phyloP scores from a whole-genome alignment of 805 yeast genomes.

The Monosporozyma aerobia region DNA sequence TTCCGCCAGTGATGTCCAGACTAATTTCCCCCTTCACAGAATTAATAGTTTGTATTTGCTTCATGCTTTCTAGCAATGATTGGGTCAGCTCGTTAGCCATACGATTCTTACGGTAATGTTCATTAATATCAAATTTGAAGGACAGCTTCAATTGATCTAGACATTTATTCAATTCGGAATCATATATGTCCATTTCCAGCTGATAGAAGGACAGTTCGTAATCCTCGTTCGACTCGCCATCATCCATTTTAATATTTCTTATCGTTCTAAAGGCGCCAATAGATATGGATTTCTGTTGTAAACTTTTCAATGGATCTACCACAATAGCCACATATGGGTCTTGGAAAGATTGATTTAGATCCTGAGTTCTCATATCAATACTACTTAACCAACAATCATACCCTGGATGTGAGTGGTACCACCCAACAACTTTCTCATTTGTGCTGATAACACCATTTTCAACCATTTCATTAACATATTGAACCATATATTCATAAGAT shows the following conservation, averaged over 20 bases:
- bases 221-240: slow-evolving; percentile 11
- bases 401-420: slow-evolving; percentile 99
- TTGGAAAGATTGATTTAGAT: slow-evolving; percentile 74
- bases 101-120: slow-evolving; percentile 5
- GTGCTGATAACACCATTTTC: slow-evolving; percentile 41
- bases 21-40: neutral
- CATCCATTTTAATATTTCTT: slow-evolving; percentile 25
- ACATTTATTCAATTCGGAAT: slow-evolving; percentile 15
- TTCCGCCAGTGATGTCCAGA: neutral
- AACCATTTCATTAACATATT: slow-evolving; percentile 47
- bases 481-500: slow-evolving; percentile 92
- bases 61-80: slow-evolving; percentile 19
- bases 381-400: slow-evolving; percentile 95
- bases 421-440: slow-evolving; percentile 69
- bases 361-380: slow-evolving; percentile 85
- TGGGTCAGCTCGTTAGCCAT: slow-evolving; percentile 5
- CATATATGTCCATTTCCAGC: slow-evolving; percentile 13
- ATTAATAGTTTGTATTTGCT: slow-evolving; percentile 11
- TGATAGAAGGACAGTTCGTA: slow-evolving; percentile 14
- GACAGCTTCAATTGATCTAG: slow-evolving; percentile 8
- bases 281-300: slow-evolving; percentile 55
- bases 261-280: slow-evolving; percentile 85
- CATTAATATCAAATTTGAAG: slow-evolving; percentile 2
- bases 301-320: slow-evolving; percentile 70
- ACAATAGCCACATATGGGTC: slow-evolving; percentile 89